Evolutionary conservation across 371 early-diverging fungal species (phyloP), one percentile per base, ranked within the genome.

Genomic region (Mortierella sp.): DNA sequence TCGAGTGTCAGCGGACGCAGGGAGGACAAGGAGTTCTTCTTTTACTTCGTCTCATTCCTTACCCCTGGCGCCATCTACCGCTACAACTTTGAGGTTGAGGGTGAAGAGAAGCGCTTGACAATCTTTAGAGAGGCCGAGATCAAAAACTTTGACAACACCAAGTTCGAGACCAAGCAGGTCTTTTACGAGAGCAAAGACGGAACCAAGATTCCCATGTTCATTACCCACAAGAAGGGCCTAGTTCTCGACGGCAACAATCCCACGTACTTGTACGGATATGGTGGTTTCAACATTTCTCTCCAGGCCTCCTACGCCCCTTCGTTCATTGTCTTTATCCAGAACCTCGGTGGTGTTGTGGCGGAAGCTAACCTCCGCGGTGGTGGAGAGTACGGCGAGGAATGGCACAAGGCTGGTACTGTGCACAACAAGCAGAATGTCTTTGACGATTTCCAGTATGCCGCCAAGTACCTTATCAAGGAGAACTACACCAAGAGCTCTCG

Each of bases 121-220:
- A 64, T 83, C 28, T 89, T 85, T 73, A 52, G 83, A 20, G 69
- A 84, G 67, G 78, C 87, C 10, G 54, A 83, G 49, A 87, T 92
- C 60, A 70, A 77, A 35, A 88, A 88, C 59, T 83, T 88, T 73
- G 71, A 91, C 43, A 66, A 72, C 5, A 62, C 63, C 20, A 24
- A 84, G 30, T 87, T 89, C 49, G 86, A 87, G 67, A 86, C 88
- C 22, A 78, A 88, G 52, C 93, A 93, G 74, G 86, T 91, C 51
- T 92, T 90, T 55, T 91, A 88, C 72, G 49, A 68, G 32, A 84
- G 86, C 70, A 90, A 90, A 72, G 93, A 91, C 67, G 90, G 90
- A 4, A 90, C 89, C 28, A 83, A 77, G 70, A 85, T 93, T 47
- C 93, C 94, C 60, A 91, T 93, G 90, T 93, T 90, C 75, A 86